phyloP scores from a whole-genome alignment of 225 moss, liverwort and hornwort species.

The Ulota crispa region DNA sequence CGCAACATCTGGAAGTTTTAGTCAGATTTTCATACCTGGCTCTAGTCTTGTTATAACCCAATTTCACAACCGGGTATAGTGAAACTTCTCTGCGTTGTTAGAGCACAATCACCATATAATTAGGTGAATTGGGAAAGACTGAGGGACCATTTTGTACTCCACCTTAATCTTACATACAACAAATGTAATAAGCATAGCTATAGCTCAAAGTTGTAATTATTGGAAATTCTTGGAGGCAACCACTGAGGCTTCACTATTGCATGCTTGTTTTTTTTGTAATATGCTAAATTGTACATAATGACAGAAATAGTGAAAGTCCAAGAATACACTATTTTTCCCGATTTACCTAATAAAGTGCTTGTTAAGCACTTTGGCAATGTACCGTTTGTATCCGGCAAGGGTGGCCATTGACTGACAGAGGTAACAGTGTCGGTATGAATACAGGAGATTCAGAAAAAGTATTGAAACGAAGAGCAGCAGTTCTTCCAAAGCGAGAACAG shows the following conservation, averaged over 20 bases:
- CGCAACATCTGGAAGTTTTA: background rate
- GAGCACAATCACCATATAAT: background rate
- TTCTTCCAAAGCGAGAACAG: conserved; percentile 8
- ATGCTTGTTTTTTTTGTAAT: too few species aligned
- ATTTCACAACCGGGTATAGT: background rate
- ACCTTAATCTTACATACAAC: too few species aligned
- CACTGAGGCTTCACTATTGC: too few species aligned
- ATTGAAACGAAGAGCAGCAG: conserved; percentile 7
- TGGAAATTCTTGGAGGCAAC: too few species aligned
- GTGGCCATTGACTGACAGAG: background rate
- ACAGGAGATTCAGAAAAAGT: conserved; percentile 37
- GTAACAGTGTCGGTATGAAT: background rate
- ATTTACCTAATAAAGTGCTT: too few species aligned
- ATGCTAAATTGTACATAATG: too few species aligned
- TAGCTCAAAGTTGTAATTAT: too few species aligned
- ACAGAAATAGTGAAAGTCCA: too few species aligned
- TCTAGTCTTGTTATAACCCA: background rate
- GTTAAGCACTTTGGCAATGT: background rate
- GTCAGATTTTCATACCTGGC: background rate
- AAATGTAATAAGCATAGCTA: too few species aligned
- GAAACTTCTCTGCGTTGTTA: background rate
- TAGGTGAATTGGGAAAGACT: too few species aligned
- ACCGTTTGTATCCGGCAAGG: background rate
- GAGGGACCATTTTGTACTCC: too few species aligned
- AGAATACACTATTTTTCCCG: too few species aligned